Conservation (phyloP, 805 yeast genomes). For the Ogataea naganishii region DNA sequence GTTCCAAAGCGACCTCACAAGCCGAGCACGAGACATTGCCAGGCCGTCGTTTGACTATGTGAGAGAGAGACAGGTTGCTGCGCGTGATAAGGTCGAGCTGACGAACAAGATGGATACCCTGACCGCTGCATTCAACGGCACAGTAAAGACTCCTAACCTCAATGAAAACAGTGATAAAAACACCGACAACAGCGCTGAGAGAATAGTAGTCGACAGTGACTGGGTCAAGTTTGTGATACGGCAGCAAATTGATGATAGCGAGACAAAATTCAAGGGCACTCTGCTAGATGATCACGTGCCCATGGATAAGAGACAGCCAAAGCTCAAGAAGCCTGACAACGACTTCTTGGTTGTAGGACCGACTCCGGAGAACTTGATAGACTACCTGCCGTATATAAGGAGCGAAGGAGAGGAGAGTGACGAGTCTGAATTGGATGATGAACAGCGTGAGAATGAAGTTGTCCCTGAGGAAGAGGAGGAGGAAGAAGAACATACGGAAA, state of each 20-base stretch:
- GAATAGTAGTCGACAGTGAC: slow-evolving; percentile 19
- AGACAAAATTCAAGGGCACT: slow-evolving; percentile 18
- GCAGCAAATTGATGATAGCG: slow-evolving; percentile 17
- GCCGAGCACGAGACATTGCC: slow-evolving; percentile 30
- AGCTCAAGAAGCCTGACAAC: slow-evolving; percentile 11
- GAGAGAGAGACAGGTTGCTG: slow-evolving; percentile 11
- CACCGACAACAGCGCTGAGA: slow-evolving; percentile 2
- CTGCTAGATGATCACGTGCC: slow-evolving; percentile 19
- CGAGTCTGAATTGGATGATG: slow-evolving; percentile 4
- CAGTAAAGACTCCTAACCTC: slow-evolving; percentile 13
- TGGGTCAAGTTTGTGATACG: slow-evolving; percentile 24
- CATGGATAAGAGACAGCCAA: slow-evolving; percentile 13
- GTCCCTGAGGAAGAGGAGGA: slow-evolving; percentile 2
- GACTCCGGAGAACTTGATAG: slow-evolving; percentile 22
- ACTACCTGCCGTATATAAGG: slow-evolving; percentile 22
- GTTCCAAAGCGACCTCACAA: slow-evolving; percentile 39
- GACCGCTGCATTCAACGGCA: slow-evolving; percentile 22
- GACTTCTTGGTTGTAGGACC: slow-evolving; percentile 26
- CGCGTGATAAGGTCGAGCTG: slow-evolving; percentile 13
- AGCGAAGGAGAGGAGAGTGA: slow-evolving; percentile 15
- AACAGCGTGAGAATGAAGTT: slow-evolving; percentile 3
- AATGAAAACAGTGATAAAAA: background rate
- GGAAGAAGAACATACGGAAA: slow-evolving; percentile 1
- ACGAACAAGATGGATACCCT: slow-evolving; percentile 22
- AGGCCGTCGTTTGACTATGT: slow-evolving; percentile 22